phyloP scores from a whole-genome alignment of 2,329 filamentous ascomycete species.

The Ophiostoma novo-ulmi region DNA sequence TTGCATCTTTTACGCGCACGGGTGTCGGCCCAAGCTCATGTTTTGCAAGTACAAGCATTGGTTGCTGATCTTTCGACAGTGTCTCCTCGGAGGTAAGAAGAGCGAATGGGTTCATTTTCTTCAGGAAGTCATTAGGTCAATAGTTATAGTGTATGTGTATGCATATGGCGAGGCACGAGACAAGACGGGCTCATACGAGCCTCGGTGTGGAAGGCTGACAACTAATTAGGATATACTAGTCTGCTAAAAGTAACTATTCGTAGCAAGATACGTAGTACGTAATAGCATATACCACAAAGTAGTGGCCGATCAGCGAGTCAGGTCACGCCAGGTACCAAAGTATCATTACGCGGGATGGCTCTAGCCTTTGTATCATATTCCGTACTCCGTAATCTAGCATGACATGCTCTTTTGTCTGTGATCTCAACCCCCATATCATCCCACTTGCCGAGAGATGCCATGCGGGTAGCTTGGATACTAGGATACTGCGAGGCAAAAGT shows the following conservation, averaged over 20 bases:
- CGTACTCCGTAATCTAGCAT: background rate
- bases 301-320: conserved; percentile 8
- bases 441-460: conserved; percentile 4
- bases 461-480: background rate
- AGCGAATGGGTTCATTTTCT: background rate
- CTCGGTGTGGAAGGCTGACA: background rate
- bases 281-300: background rate
- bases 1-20: background rate
- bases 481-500: background rate
- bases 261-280: background rate
- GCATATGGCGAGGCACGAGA: background rate
- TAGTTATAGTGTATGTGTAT: background rate
- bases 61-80: background rate
- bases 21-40: conserved; percentile 1
- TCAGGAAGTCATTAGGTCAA: too few species aligned
- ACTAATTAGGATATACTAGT: background rate
- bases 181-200: background rate
- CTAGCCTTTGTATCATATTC: background rate
- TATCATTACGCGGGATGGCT: conserved; percentile 7
- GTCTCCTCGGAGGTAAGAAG: conserved; percentile 8
- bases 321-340: background rate
- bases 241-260: too few species aligned
- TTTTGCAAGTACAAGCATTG: background rate
- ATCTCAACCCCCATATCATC: conserved; percentile 7
- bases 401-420: background rate